Evolutionary conservation across 1,284 basidiomycete species (phyloP).

Genomic region (Trametes hirsuta): DNA sequence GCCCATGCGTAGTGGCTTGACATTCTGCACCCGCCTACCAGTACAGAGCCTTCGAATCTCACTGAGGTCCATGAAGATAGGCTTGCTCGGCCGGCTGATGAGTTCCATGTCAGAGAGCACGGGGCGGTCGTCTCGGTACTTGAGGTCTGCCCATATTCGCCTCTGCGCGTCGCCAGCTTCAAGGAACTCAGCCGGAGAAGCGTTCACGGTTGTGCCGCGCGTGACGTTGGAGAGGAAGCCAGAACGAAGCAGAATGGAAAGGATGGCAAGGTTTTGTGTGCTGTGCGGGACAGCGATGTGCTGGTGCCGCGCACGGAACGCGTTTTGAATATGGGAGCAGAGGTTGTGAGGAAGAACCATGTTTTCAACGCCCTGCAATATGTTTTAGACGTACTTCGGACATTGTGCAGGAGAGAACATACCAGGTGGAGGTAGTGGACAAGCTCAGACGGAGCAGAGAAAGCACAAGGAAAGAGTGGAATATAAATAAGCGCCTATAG

Average conservation of each 20-base stretch:
- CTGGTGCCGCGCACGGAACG: conserved; percentile 81
- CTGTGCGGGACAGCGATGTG: conserved; percentile 76
- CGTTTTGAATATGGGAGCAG: conserved; percentile 86
- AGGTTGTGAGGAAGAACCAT: conserved; percentile 81
- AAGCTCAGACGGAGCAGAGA: background rate
- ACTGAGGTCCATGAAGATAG: conserved; percentile 70
- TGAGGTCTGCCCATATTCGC: conserved; percentile 89
- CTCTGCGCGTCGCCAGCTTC: conserved; percentile 58
- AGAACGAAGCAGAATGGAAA: conserved; percentile 83
- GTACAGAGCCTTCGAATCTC: conserved; percentile 79
- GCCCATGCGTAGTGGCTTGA: conserved; percentile 80
- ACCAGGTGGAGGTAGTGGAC: background rate
- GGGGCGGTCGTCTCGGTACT: conserved; percentile 85
- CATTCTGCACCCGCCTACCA: conserved; percentile 68
- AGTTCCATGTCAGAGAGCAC: conserved; percentile 77
- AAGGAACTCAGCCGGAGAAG: conserved; percentile 66
- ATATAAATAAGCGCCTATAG: conserved; percentile 2
- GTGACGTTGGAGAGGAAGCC: conserved; percentile 85
- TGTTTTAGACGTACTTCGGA: background rate
- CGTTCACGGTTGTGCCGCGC: conserved; percentile 72
- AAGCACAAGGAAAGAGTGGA: background rate
- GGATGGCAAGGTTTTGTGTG: conserved; percentile 82
- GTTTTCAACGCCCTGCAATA: background rate
- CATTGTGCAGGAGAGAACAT: background rate
- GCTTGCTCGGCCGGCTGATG: conserved; percentile 75